phyloP scores from a whole-genome alignment of 768 basidiomycete species.

The Russula sp. region DNA sequence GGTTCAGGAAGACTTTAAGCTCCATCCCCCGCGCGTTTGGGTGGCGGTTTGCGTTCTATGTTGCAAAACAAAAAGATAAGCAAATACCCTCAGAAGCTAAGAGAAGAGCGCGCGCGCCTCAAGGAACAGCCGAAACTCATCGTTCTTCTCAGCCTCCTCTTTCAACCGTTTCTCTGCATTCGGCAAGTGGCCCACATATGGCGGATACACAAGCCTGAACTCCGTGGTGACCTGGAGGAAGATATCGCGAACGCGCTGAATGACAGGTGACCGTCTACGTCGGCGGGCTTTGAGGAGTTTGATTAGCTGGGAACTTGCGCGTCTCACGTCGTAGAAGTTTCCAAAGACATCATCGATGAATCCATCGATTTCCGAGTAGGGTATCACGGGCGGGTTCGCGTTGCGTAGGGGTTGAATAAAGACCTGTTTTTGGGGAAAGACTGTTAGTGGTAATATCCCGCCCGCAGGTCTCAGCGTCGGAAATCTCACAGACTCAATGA shows the following conservation, averaged over 20 bases:
- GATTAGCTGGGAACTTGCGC: constrained; percentile 77
- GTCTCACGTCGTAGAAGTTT: constrained; percentile 83
- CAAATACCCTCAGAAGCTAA: not conserved
- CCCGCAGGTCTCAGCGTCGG: constrained; percentile 39
- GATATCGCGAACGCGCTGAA: constrained; percentile 83
- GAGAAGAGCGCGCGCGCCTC: constrained; percentile 52
- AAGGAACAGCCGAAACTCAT: constrained; percentile 78
- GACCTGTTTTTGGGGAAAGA: constrained; percentile 39
- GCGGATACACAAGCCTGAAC: constrained; percentile 82
- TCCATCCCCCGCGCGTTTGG: constrained; percentile 62
- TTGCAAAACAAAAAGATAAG: constrained; percentile 1
- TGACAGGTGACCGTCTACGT: constrained; percentile 75
- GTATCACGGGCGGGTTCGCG: constrained; percentile 56
- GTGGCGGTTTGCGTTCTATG: constrained; percentile 45
- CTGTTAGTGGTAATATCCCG: constrained; percentile 41
- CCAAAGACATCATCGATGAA: constrained; percentile 91
- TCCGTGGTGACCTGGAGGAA: constrained; percentile 84
- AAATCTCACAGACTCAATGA: constrained; percentile 63
- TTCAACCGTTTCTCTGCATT: constrained; percentile 83
- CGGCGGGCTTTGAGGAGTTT: constrained; percentile 86
- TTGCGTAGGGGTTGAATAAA: constrained; percentile 55
- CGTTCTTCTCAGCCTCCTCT: constrained; percentile 79
- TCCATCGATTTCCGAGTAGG: constrained; percentile 58
- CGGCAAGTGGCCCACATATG: constrained; percentile 81
- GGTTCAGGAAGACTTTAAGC: constrained; percentile 73